A percentile compares a stretch with the other conserved stretches of the same genome.
These are phyloP conservation scores for Selaginella tamariscina DNA, from an alignment of 75 land plant species.

Conservation along the genomic window DNA sequence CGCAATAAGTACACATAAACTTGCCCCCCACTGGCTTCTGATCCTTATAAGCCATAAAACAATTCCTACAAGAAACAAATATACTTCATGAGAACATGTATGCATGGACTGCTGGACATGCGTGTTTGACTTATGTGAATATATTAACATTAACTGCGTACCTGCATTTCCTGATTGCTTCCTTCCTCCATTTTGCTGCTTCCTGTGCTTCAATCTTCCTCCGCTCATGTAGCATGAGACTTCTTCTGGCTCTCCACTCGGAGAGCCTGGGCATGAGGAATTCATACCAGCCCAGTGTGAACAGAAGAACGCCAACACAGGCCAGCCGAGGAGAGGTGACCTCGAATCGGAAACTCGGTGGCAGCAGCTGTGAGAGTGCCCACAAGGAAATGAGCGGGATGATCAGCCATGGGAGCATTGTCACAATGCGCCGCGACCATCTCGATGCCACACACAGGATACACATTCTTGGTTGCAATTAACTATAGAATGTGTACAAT, in stretches of 20 bases:
- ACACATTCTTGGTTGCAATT: conserved; percentile 8
- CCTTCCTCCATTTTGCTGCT: conserved; percentile 10
- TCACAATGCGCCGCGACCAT: conserved; percentile 8
- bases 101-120: too few relatives aligned
- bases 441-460: conserved; percentile 9
- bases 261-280: conserved; percentile 4
- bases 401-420: conserved; percentile 8
- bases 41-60: conserved; percentile 7
- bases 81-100: too few relatives aligned
- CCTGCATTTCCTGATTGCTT: not conserved
- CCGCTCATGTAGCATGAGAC: not conserved
- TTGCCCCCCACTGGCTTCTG: conserved; percentile 7
- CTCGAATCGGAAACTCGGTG: conserved; percentile 1
- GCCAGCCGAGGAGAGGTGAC: conserved; percentile 13
- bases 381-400: not conserved
- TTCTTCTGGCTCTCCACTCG: not conserved
- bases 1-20: conserved; percentile 6
- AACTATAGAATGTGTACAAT: too few relatives aligned
- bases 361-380: conserved; percentile 7
- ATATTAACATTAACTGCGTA: too few relatives aligned
- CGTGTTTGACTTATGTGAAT: too few relatives aligned
- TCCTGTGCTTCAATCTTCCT: conserved; percentile 5
- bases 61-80: too few relatives aligned
- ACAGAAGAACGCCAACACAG: conserved; percentile 1
- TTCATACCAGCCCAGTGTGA: conserved; percentile 9